Conservation (phyloP, 106 monocot species). For the Dendrobium officinale region DNA sequence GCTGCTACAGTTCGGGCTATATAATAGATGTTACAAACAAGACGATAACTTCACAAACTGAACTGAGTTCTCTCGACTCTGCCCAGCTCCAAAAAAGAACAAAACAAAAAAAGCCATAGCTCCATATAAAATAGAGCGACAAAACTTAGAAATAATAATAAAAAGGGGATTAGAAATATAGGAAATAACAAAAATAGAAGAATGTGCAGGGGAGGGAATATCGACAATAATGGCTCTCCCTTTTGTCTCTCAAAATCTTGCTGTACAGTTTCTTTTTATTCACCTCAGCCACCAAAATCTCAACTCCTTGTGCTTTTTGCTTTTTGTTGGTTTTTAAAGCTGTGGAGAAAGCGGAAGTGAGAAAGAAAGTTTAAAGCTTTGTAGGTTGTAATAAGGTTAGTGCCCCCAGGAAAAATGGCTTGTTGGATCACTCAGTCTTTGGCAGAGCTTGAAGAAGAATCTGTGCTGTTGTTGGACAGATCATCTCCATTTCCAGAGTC, state of each 20-base stretch:
- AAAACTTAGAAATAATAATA: background rate
- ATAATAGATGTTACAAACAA: background rate
- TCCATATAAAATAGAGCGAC: background rate
- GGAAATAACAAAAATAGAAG: background rate
- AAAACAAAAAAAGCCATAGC: background rate
- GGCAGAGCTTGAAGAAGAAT: constrained; percentile 17
- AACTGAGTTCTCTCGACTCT: background rate
- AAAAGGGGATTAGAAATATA: background rate
- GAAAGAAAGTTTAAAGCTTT: background rate
- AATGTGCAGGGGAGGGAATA: constrained; percentile 5
- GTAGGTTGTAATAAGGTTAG: background rate
- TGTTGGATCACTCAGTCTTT: constrained; percentile 32
- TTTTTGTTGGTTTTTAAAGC: background rate
- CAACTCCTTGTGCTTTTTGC: background rate
- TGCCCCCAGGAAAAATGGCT: background rate
- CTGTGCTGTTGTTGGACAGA: constrained; percentile 2
- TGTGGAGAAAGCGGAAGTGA: background rate
- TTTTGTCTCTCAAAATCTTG: background rate
- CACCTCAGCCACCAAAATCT: constrained; percentile 4
- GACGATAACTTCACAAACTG: background rate
- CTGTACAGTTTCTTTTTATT: constrained; percentile 4
- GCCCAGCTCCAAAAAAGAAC: background rate
- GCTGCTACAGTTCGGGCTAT: background rate
- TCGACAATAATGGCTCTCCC: background rate
- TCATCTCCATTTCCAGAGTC: constrained; percentile 20